Conservation (phyloP, 441 rosid species). For the Eruca vesicaria region DNA sequence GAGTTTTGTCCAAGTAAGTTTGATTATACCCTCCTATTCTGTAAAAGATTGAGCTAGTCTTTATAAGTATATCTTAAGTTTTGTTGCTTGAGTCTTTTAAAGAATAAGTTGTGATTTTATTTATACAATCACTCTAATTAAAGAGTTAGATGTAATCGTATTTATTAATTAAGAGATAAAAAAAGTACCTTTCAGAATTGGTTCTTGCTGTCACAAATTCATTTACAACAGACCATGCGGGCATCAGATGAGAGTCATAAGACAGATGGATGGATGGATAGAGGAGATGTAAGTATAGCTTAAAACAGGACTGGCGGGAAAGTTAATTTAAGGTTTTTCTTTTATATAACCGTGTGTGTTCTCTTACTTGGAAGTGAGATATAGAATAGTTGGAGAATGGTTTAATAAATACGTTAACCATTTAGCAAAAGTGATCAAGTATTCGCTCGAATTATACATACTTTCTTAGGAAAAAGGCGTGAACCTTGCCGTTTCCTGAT, state of each 20-base stretch:
- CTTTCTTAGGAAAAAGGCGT: too few species aligned
- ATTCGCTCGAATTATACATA: neutral
- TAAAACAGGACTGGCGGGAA: neutral
- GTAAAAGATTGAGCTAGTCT: too few species aligned
- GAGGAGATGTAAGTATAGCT: neutral
- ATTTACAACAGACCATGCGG: neutral
- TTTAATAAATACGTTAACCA: neutral
- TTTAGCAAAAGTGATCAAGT: neutral
- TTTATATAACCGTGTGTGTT: neutral
- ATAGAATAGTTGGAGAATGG: neutral
- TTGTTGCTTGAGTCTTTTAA: too few species aligned
- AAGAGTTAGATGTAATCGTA: too few species aligned
- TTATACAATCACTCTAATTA: too few species aligned
- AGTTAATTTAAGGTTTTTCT: neutral
- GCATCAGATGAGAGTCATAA: neutral
- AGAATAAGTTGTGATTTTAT: too few species aligned
- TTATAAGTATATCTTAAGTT: too few species aligned
- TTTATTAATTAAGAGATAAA: too few species aligned
- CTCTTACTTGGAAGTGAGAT: neutral
- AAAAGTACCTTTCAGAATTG: too few species aligned
- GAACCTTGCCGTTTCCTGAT: too few species aligned
- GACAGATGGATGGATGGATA: neutral
- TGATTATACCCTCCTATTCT: too few species aligned
- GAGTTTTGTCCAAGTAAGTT: too few species aligned
- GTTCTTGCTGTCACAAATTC: neutral